Base-by-base conservation (phyloP, 1,284 basidiomycete genomes). In the Termitomyces sp. region DNA sequence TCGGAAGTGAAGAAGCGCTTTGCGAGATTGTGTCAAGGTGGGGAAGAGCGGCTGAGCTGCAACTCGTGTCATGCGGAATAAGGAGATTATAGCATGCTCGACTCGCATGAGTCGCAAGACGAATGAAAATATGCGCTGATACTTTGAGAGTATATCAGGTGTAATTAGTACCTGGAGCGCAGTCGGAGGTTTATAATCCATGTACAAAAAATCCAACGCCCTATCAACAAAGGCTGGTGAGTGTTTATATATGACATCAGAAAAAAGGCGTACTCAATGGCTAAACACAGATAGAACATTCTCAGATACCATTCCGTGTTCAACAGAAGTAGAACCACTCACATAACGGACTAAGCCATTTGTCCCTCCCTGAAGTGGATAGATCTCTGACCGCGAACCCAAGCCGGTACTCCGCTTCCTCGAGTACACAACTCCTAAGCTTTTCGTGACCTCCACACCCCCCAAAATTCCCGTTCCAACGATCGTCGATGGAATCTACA, bases 161-260 rank as follows among this genome's bases (percentile, higher is more conserved):
- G 89, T 83, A 33, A 95, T 84, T 7, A 94, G 66, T 8, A 84
- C 75, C 45, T 84, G 80, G 38, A 94, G 72, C 0, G 90, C 81
- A 21, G 77, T 74, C 1, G 91, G 90, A 12, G 90, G 84, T 60
- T 86, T 87, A 69, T 94, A 95, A 58, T 91, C 84, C 72, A 94
- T 83, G 65, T 90, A 91, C 15, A 95, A 70, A 63, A 94, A 95
- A 68, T 94, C 92, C 39, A 94, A 70, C 7, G 92, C 90, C 68
- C 89, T 88, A 31, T 30, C 30, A 48, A 55, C 15, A 51, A 50
- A 59, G 31, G 10, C 57, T 44, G 39, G 56, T 65, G 21, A 30
- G 7, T 5, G 17, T 31, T 50, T 46, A 44, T 61, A 52, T 53
- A 39, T 21, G 39, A 17, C 26, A 36, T 10, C 13, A 39, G 6